Evolutionary conservation across 2,329 filamentous ascomycete genomes (phyloP).

Genomic region (Neofusicoccum laricinum): DNA sequence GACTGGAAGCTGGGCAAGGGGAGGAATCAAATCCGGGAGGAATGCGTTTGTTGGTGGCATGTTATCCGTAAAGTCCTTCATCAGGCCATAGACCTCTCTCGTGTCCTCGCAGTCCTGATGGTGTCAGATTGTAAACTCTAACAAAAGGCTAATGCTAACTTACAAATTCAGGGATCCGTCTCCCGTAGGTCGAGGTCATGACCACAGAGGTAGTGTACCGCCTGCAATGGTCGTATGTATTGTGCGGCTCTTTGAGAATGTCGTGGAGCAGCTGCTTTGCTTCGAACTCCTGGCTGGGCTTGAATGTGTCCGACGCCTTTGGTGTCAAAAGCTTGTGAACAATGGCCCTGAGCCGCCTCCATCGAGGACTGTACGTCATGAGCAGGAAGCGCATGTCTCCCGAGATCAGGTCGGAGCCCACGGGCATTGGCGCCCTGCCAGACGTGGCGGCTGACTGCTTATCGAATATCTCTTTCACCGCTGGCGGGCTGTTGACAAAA

Average conservation of each 20-base stretch:
- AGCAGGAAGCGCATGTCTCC: slow-evolving; percentile 41
- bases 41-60: slow-evolving; percentile 28
- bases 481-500: slow-evolving; percentile 43
- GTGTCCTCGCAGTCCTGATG: slow-evolving; percentile 32
- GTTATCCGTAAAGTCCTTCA: slow-evolving; percentile 32
- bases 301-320: slow-evolving; percentile 37
- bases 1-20: slow-evolving; percentile 27
- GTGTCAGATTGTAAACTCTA: background rate
- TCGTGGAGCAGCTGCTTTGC: slow-evolving; percentile 45
- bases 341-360: slow-evolving; percentile 41
- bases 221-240: slow-evolving; percentile 20
- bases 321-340: slow-evolving; percentile 38
- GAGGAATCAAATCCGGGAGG: slow-evolving; percentile 31
- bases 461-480: slow-evolving; percentile 46
- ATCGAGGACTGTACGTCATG: slow-evolving; percentile 41
- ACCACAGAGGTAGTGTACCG: slow-evolving; percentile 34
- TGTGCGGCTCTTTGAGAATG: slow-evolving; percentile 32
- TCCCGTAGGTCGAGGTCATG: slow-evolving; percentile 37
- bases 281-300: slow-evolving; percentile 47
- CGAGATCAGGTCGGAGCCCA: slow-evolving; percentile 39
- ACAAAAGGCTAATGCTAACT: slow-evolving; percentile 8
- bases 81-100: slow-evolving; percentile 31
- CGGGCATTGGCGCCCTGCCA: slow-evolving; percentile 36
- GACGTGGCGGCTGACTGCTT: slow-evolving; percentile 37
- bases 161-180: slow-evolving; percentile 31